Evolutionary conservation across 1,284 basidiomycete genomes (phyloP).

Genomic region (Ganoderma resinaceum): DNA sequence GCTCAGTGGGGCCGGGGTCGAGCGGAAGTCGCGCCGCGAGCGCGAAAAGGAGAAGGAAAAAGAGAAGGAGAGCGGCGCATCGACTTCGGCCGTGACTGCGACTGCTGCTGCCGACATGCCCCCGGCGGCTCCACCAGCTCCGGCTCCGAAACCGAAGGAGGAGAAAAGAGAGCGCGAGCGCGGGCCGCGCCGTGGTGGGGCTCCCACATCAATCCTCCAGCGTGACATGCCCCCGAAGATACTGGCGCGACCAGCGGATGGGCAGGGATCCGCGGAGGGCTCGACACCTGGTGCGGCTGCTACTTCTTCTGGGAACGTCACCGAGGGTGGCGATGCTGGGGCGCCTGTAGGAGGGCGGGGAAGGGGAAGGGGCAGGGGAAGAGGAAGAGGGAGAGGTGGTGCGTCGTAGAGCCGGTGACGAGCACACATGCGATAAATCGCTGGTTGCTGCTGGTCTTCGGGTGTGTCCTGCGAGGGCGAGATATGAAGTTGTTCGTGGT

Average conservation of each 20-base stretch:
- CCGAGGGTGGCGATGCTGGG: slow-evolving; percentile 23
- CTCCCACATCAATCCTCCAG: slow-evolving; percentile 39
- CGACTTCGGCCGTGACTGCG: slow-evolving; percentile 12
- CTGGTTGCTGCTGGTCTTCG: background rate
- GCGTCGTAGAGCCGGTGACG: background rate
- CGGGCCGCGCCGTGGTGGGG: slow-evolving; percentile 10
- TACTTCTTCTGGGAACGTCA: slow-evolving; percentile 4
- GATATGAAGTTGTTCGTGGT: too few relatives aligned
- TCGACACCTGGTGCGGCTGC: background rate
- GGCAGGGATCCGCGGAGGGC: background rate
- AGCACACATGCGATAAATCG: background rate
- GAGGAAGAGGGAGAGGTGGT: slow-evolving; percentile 22
- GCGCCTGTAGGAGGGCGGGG: slow-evolving; percentile 35
- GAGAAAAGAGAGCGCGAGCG: slow-evolving; percentile 26
- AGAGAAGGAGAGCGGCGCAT: slow-evolving; percentile 26
- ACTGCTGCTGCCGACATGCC: background rate
- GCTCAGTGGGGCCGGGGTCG: slow-evolving; percentile 60
- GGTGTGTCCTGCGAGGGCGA: background rate
- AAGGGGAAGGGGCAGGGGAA: slow-evolving; percentile 19
- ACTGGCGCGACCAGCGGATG: slow-evolving; percentile 23
- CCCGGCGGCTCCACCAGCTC: too few relatives aligned
- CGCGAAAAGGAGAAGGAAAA: slow-evolving; percentile 34
- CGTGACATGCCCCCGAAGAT: slow-evolving; percentile 35
- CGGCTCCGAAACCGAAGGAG: slow-evolving; percentile 26
- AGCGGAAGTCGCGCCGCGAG: slow-evolving; percentile 39